Evolutionary conservation across 1,284 basidiomycete species (phyloP).

Genomic region (Anthracocystis setariae): DNA sequence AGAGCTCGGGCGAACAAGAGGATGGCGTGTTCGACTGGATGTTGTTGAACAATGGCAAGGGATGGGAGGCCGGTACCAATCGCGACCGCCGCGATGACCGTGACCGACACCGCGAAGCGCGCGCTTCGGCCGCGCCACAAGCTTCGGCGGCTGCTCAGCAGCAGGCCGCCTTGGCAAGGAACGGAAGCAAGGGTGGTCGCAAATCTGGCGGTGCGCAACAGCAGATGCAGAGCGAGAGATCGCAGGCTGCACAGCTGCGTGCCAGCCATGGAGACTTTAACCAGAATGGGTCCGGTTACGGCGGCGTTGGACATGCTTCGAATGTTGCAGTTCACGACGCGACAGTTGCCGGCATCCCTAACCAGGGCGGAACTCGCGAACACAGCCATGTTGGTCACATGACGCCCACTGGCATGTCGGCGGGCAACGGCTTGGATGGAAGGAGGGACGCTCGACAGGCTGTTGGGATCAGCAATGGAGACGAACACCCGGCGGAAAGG

Average conservation of each 20-base stretch:
- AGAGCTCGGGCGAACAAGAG: slow-evolving; percentile 85
- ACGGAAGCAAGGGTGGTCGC: slow-evolving; percentile 57
- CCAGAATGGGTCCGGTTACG: slow-evolving; percentile 47
- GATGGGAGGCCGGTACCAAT: slow-evolving; percentile 83
- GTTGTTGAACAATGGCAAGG: slow-evolving; percentile 86
- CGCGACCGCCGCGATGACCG: slow-evolving; percentile 64
- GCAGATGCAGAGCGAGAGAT: slow-evolving; percentile 40
- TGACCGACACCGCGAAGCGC: slow-evolving; percentile 53
- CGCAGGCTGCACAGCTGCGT: slow-evolving; percentile 42
- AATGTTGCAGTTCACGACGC: slow-evolving; percentile 64
- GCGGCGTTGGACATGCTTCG: slow-evolving; percentile 55
- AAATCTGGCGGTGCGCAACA: slow-evolving; percentile 55
- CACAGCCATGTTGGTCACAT: slow-evolving; percentile 52
- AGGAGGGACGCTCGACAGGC: slow-evolving; percentile 48
- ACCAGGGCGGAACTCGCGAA: slow-evolving; percentile 38
- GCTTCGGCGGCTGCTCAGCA: slow-evolving; percentile 28
- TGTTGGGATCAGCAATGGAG: slow-evolving; percentile 59
- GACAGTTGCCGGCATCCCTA: slow-evolving; percentile 49
- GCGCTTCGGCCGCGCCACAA: slow-evolving; percentile 41
- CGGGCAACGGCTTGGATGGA: slow-evolving; percentile 45
- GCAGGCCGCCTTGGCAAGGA: slow-evolving; percentile 44
- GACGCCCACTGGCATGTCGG: slow-evolving; percentile 44
- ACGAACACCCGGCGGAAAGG: slow-evolving; percentile 54
- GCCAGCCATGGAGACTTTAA: slow-evolving; percentile 51
- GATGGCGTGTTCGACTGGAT: slow-evolving; percentile 93